These are phyloP conservation scores for Komagataella pseudopastoris DNA, from an alignment of 805 yeast genomes.

Conservation along the genomic window DNA sequence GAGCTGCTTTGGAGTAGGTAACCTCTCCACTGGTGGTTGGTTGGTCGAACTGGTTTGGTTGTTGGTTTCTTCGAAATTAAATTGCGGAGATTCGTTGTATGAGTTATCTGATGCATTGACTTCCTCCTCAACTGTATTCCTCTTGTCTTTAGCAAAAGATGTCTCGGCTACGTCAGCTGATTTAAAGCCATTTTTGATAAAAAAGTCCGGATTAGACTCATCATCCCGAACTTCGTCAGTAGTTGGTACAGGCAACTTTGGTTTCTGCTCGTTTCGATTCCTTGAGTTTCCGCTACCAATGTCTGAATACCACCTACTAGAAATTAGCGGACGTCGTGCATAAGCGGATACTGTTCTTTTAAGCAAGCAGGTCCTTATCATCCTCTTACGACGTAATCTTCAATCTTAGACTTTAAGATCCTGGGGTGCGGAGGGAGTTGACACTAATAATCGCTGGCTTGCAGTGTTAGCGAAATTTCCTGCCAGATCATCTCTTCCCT, in stretches of 20 bases:
- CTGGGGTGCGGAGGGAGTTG: neutral
- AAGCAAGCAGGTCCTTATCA: neutral
- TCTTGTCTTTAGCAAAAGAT: neutral
- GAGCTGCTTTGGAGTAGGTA: slow-evolving; percentile 34
- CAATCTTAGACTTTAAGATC: neutral
- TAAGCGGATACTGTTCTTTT: neutral
- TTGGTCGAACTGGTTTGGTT: slow-evolving; percentile 3
- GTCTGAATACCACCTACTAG: neutral
- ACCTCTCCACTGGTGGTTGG: neutral
- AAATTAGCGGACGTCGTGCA: neutral
- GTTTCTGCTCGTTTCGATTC: neutral
- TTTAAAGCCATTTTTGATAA: neutral
- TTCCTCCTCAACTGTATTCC: neutral
- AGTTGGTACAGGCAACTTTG: neutral
- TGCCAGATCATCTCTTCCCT: neutral
- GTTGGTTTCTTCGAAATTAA: neutral
- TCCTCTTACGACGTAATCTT: neutral
- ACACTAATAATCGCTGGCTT: neutral
- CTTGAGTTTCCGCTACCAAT: neutral
- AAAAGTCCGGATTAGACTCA: neutral
- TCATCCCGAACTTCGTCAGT: neutral
- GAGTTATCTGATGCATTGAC: neutral
- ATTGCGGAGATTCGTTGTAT: neutral
- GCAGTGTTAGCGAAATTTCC: neutral
- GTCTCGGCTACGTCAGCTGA: neutral